Evolutionary conservation across 139 green algal genomes (phyloP), one percentile per base, ranked within the genome.

Genomic region (Tetratostichococcus sp.): DNA sequence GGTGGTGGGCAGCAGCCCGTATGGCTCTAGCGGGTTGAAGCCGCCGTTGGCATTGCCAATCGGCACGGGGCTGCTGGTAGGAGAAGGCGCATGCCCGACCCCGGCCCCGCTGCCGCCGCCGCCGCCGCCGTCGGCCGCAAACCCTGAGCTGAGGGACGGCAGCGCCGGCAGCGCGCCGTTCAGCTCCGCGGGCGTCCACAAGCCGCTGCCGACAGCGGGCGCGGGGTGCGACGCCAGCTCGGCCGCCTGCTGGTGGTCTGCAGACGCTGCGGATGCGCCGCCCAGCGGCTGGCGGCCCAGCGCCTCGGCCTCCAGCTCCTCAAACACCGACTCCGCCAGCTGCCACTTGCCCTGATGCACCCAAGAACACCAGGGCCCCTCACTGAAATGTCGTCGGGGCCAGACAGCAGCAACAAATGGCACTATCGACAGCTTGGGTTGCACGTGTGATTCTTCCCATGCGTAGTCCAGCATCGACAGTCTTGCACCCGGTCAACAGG

Each of bases 301-400:
- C 26, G 86, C 83, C 70, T 94, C 85, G 5, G 34, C 31, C 83
- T 97, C 90, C 39, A 97, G 79, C 65, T 89, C 82, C 1, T 25
- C 34, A 71, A 97, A 96, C 42, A 97, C 71, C 43, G 73, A 65
- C 80, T 97, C 91, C 8, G 92, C 92, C 42, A 94, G 73, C 81
- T 89, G 71, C 87, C 86, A 94, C 76, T 94, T 81, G 0, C 92
- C 91, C 70, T 91, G 81, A 43, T 30, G 8, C 31, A 43, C n/a
- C 25, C n/a, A n/a, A n/a, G n/a, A 34, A 69, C 4, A 35, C 26
- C 14, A 69, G 39, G 8, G 14, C 8, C 14, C 39, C 8, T 50
- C 39, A 50, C 8, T 22, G 8, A 50, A 14, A 8, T 50, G 39
- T 14, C 14, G 39, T 8, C 8, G 8, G 14, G 8, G 39, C 8